These are phyloP conservation scores for Glycine latifolia DNA, from an alignment of 306 rosid species.

Conservation along the genomic window DNA sequence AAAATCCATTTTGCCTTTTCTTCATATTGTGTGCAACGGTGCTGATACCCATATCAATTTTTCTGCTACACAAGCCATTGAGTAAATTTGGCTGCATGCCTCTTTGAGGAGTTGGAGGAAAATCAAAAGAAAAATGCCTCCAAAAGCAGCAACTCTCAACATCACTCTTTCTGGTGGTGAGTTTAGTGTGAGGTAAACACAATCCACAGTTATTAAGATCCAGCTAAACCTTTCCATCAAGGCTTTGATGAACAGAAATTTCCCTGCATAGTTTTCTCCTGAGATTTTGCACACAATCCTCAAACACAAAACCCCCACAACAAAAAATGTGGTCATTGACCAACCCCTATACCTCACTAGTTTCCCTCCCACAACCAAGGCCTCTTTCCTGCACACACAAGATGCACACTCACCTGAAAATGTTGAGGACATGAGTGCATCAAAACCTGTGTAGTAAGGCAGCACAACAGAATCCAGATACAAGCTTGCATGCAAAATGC, in stretches of 20 bases:
- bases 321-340: constrained; percentile 79
- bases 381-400: constrained; percentile 81
- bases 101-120: constrained; percentile 52
- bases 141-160: constrained; percentile 66
- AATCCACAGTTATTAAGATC: constrained; percentile 64
- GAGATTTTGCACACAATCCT: constrained; percentile 67
- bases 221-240: constrained; percentile 64
- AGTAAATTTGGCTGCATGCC: constrained; percentile 42
- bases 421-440: constrained; percentile 67
- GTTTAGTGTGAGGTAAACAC: constrained; percentile 60
- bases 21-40: constrained; percentile 43
- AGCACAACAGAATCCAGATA: constrained; percentile 72
- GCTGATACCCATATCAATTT: constrained; percentile 41
- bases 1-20: constrained; percentile 18
- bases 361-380: constrained; percentile 74
- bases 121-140: constrained; percentile 54
- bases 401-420: constrained; percentile 82
- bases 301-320: constrained; percentile 68
- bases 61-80: constrained; percentile 34
- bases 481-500: constrained; percentile 86
- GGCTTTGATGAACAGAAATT: constrained; percentile 33
- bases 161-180: constrained; percentile 60
- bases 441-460: constrained; percentile 87
- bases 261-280: constrained; percentile 43
- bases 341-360: constrained; percentile 76